Conservation (phyloP, 169 alveolate species). For the Eimeria sp. region DNA sequence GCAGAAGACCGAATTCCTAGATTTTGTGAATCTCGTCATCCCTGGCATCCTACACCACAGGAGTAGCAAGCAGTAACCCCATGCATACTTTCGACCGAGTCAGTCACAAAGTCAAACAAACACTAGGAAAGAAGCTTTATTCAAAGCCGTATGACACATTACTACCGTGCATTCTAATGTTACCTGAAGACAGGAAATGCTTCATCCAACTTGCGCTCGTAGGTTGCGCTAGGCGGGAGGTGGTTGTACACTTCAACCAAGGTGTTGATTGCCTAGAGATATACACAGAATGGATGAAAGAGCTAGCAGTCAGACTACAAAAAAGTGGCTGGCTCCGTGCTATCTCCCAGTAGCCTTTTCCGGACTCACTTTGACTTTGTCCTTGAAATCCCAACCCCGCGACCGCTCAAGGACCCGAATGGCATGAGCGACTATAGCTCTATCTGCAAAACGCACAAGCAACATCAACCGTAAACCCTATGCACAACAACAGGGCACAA, state of each 20-base stretch:
- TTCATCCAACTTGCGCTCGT: slow-evolving; percentile 70
- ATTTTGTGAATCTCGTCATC: slow-evolving; percentile 52
- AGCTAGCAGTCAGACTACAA: neutral
- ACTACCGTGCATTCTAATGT: neutral
- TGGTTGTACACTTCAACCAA: slow-evolving; percentile 82
- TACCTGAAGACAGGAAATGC: slow-evolving; percentile 84
- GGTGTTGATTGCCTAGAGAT: slow-evolving; percentile 79
- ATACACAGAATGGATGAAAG: neutral
- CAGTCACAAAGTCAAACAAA: neutral
- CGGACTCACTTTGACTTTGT: slow-evolving; percentile 76
- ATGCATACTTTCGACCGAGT: neutral
- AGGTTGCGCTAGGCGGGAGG: slow-evolving; percentile 81
- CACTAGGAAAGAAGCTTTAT: neutral
- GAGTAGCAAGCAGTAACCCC: neutral
- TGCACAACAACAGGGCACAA: neutral
- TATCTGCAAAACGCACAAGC: slow-evolving; percentile 49
- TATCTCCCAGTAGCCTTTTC: neutral
- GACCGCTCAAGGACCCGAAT: slow-evolving; percentile 85
- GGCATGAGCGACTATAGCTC: slow-evolving; percentile 81
- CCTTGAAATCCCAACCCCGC: slow-evolving; percentile 82
- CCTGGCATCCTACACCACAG: slow-evolving; percentile 51
- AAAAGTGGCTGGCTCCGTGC: neutral
- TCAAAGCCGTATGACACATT: neutral
- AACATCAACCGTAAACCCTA: neutral
- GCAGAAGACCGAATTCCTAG: slow-evolving; percentile 62